Percentiles rank a stretch among this genome's conserved stretches.
phyloP scores from a whole-genome alignment of 2,329 filamentous ascomycete genomes.

The Fusarium foetens region DNA sequence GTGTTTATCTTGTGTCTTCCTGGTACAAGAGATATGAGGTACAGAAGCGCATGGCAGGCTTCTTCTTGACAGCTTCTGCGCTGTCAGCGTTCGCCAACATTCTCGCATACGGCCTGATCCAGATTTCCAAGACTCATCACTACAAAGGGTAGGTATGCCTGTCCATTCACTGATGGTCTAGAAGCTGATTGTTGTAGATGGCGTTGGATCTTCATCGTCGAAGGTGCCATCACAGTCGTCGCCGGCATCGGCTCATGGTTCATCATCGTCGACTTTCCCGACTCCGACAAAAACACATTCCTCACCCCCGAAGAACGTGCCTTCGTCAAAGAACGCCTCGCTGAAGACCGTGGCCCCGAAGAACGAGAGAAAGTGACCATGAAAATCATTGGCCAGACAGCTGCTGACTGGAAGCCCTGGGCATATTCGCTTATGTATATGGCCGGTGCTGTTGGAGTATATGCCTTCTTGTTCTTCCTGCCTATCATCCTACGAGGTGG shows the following conservation, averaged over 20 bases:
- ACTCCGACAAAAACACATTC: slow-evolving; percentile 24
- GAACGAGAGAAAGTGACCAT: slow-evolving; percentile 15
- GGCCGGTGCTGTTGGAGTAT: slow-evolving; percentile 29
- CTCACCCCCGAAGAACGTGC: slow-evolving; percentile 14
- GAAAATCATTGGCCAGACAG: slow-evolving; percentile 4
- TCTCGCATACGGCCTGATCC: slow-evolving; percentile 24
- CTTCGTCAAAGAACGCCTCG: slow-evolving; percentile 20
- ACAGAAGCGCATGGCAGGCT: slow-evolving; percentile 22
- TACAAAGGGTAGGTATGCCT: slow-evolving; percentile 16
- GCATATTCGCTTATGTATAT: slow-evolving; percentile 30
- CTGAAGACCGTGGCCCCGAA: slow-evolving; percentile 13
- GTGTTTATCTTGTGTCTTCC: slow-evolving; percentile 23
- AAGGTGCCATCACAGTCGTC: slow-evolving; percentile 24
- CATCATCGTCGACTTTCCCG: slow-evolving; percentile 34
- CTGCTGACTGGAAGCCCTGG: slow-evolving; percentile 30
- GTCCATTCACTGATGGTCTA: rapidly evolving
- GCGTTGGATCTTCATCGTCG: slow-evolving; percentile 35
- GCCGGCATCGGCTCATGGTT: slow-evolving; percentile 31
- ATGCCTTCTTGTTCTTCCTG: slow-evolving; percentile 20
- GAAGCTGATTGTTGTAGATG: not conserved
- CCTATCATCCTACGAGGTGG: slow-evolving; percentile 17
- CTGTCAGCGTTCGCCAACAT: slow-evolving; percentile 29
- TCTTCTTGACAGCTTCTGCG: slow-evolving; percentile 20
- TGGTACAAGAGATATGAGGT: slow-evolving; percentile 34
- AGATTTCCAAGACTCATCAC: slow-evolving; percentile 16